Evolutionary conservation across 2,329 filamentous ascomycete species (phyloP).

Genomic region (Trichoderma sp.): DNA sequence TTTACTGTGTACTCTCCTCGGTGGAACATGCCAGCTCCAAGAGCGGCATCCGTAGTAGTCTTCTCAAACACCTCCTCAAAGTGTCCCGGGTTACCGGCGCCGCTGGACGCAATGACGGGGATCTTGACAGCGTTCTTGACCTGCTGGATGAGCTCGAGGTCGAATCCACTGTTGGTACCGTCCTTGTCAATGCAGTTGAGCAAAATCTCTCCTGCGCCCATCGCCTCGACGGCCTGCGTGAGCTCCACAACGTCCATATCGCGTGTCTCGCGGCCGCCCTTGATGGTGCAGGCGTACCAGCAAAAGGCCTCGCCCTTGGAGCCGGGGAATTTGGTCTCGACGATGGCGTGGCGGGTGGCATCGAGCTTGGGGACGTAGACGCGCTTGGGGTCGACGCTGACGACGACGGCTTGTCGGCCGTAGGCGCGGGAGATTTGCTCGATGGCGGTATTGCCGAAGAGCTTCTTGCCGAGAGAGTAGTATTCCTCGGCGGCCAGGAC

Average conservation of each 20-base stretch:
- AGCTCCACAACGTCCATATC: conserved; percentile 92
- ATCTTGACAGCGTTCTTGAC: conserved; percentile 88
- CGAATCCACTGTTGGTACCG: conserved; percentile 91
- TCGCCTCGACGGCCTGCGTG: conserved; percentile 84
- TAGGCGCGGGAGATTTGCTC: conserved; percentile 94
- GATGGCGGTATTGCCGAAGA: conserved; percentile 84
- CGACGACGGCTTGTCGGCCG: conserved; percentile 94
- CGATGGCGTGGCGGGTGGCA: conserved; percentile 70
- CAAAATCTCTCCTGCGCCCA: conserved; percentile 92
- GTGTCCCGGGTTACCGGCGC: conserved; percentile 83
- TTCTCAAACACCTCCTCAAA: conserved; percentile 87
- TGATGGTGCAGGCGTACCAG: conserved; percentile 98
- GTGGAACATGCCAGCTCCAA: conserved; percentile 98
- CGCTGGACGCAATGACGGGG: conserved; percentile 92
- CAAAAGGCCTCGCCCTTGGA: conserved; percentile 77
- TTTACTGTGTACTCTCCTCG: conserved; percentile 91
- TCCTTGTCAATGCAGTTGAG: conserved; percentile 98
- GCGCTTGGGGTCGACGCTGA: conserved; percentile 90
- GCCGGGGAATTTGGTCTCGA: conserved; percentile 70
- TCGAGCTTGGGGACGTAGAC: conserved; percentile 77
- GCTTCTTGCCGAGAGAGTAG: conserved; percentile 66
- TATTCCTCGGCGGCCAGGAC: conserved; percentile 92
- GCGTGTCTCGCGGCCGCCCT: conserved; percentile 90
- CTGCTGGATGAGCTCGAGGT: conserved; percentile 84
- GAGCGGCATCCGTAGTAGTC: conserved; percentile 85